Percentiles rank a stretch among this genome's conserved stretches.
Evolutionary conservation across 768 basidiomycete genomes (phyloP).

Genomic region (Basidioascus undulatus): DNA sequence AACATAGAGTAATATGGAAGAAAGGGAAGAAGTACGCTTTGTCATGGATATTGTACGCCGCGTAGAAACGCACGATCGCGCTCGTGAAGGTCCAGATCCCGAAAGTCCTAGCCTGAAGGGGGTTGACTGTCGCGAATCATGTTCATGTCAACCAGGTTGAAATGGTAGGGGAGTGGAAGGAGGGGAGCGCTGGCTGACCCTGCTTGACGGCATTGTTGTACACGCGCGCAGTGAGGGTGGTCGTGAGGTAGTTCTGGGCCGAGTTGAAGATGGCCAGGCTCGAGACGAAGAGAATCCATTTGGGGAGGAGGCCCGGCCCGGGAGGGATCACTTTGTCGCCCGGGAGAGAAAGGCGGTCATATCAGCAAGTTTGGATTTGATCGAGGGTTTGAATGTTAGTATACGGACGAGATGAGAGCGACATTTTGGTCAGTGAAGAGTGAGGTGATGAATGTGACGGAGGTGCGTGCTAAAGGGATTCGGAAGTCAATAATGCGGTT

Average conservation of each 20-base stretch:
- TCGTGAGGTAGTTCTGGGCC: constrained; percentile 52
- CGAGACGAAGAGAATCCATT: constrained; percentile 70
- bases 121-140: constrained; percentile 34
- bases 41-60: constrained; percentile 66
- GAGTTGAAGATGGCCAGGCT: constrained; percentile 56
- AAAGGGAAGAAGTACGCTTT: constrained; percentile 36
- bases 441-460: no score
- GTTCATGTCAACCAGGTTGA: constrained; percentile 5
- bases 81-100: constrained; percentile 75
- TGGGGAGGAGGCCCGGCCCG: constrained; percentile 57
- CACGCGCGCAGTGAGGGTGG: constrained; percentile 49
- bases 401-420: no score
- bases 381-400: no score
- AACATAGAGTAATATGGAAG: neutral
- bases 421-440: no score
- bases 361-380: no score
- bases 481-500: no score
- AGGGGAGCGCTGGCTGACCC: neutral
- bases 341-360: no score
- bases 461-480: no score
- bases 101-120: constrained; percentile 69
- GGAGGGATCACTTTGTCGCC: no score
- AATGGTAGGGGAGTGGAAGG: neutral
- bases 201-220: constrained; percentile 22
- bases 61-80: constrained; percentile 57